Evolutionary conservation across 345 rosid species (phyloP), one percentile per base, ranked within the genome.

Genomic region (Salix brachista): DNA sequence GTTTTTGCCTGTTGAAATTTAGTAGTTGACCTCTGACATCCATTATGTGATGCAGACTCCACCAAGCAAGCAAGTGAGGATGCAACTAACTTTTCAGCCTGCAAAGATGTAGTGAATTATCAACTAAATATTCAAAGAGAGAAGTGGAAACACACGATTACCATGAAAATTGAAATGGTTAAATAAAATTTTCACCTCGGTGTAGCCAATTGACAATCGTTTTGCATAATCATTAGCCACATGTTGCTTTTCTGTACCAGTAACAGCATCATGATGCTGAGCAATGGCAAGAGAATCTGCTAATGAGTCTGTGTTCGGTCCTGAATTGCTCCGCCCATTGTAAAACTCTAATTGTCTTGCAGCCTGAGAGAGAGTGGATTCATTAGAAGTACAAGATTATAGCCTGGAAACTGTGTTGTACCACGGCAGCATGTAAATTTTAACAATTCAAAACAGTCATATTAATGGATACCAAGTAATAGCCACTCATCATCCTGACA

Each of bases 261-360:
- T 80, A 80, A 96, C 98, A 64, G 94, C 99, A 69, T 96, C 99
- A 77, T 96, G 99, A 86, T 96, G 99, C 75, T 96, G 99, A 75
- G 96, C 92, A 85, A 89, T 91, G 61, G 98, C 99, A 76, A 96
- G 70, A 61, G 98, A 93, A 88, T 96, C 98, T 6, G 94, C 99
- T 81, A 96, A 77, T 19, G 88, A 86, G 82, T 92, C 92, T 61
- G 98, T 92, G 66, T 86, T 93, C 32, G 90, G 89, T 61, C 97
- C 91, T 65, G 83, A 65, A 70, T 77, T 71, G 77, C 78, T 90
- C 84, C 90, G 90, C 75, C 99, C 98, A 84, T 75, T 85, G 84
- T 90, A 93, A 84, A 91, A 90, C 82, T 96, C 98, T 21, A 96
- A 88, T 73, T 96, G 99, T 78, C 99, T 86, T 74, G 97, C 98